These are phyloP conservation scores for Trifolium repens DNA, from an alignment of 306 rosid species.

Conservation along the genomic window DNA sequence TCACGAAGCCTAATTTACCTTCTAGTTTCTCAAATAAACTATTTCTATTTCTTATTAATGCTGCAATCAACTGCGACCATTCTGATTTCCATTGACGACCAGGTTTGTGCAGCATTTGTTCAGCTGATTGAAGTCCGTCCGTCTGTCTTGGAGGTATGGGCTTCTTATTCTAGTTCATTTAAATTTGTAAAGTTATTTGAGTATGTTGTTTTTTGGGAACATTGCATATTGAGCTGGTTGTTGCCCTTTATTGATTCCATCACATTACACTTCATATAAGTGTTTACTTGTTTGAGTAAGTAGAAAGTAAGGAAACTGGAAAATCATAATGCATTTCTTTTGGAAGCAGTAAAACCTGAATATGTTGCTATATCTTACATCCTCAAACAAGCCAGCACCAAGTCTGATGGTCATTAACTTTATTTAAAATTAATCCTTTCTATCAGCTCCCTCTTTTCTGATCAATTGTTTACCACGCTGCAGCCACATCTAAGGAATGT, in stretches of 20 bases:
- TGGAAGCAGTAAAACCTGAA: constrained; percentile 20
- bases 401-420: constrained; percentile 26
- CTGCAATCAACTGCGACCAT: constrained; percentile 39
- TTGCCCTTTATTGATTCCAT: constrained; percentile 21
- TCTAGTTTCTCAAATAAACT: constrained; percentile 1
- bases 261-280: constrained; percentile 6
- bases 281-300: constrained; percentile 24
- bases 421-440: constrained; percentile 24
- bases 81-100: constrained; percentile 49
- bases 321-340: constrained; percentile 25
- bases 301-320: not conserved
- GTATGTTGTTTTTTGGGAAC: constrained; percentile 15
- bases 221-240: constrained; percentile 30
- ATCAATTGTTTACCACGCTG: constrained; percentile 48
- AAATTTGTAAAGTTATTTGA: constrained; percentile 17
- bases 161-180: constrained; percentile 34
- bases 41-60: constrained; percentile 32
- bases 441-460: constrained; percentile 37
- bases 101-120: constrained; percentile 97
- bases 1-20: constrained; percentile 23
- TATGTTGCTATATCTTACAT: constrained; percentile 17
- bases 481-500: constrained; percentile 91
- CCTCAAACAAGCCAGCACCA: constrained; percentile 24
- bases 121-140: constrained; percentile 97
- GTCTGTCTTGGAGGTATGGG: constrained; percentile 84